Conservation (phyloP, 345 rosid genomes). For the Gossypium arboreum region DNA sequence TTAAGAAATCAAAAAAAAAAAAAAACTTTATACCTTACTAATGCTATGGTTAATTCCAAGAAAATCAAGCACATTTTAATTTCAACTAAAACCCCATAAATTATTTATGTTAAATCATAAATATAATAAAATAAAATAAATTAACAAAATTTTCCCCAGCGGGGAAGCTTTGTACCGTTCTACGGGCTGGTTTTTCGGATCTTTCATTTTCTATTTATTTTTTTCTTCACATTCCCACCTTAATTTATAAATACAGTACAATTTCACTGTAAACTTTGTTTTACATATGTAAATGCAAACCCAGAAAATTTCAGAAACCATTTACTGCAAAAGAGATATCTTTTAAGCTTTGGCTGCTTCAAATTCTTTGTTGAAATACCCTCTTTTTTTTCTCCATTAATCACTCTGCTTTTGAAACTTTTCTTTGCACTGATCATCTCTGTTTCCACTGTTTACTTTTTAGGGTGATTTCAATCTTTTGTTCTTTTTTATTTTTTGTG, state of each 20-base stretch:
- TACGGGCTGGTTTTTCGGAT: background rate
- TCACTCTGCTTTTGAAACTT: background rate
- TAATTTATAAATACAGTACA: background rate
- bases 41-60: too few species aligned
- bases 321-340: too few species aligned
- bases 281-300: background rate
- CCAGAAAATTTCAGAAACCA: too few species aligned
- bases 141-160: background rate
- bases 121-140: background rate
- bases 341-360: background rate
- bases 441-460: background rate
- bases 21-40: too few species aligned
- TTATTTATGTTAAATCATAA: background rate
- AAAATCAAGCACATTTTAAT: too few species aligned
- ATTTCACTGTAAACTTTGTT: background rate
- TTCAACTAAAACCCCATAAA: too few species aligned
- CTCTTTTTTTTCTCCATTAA: background rate
- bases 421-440: background rate
- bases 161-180: background rate
- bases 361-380: background rate
- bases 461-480: background rate
- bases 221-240: background rate
- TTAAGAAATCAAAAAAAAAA: too few species aligned
- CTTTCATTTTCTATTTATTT: background rate
- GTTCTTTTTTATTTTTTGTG: background rate